Base-by-base conservation (phyloP, 495 filamentous ascomycete genomes). In the Pseudotulostoma volvatum region DNA sequence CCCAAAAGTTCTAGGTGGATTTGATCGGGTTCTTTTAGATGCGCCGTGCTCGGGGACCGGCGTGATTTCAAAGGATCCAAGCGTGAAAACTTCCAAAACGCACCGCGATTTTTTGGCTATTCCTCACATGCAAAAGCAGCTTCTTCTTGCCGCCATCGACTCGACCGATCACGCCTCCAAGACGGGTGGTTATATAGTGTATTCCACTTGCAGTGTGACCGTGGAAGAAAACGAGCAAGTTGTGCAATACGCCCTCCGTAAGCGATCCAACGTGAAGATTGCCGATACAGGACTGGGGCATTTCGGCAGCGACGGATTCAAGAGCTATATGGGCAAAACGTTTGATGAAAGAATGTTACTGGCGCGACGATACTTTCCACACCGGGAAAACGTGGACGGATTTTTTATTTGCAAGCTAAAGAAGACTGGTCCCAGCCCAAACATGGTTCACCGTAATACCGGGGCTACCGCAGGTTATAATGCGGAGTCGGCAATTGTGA, bases 391-490 rank as follows among this genome's bases (percentile, higher is more conserved):
- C 63, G 82, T 97, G 18, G 90, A 97, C 47, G 90, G 90, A 38
- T 97, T 97, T 76, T 97, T 92, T 55, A 90, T 96, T 40, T 80
- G 83, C 51, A 97, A 96, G 60, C 77, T 97, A 53, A 88, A 92
- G 63, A 97, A 97, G 73, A 73, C 71, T 19, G 90, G 73, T 9
- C 81, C 80, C 0, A 81, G 77, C 9, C 66, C 71, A 42, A 51
- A 61, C 14, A 59, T 47, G 13, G 55, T 51, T 13, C 57, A 43
- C 15, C 48, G 31, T 9, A 41, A 30, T 18, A 40, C 47, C 15
- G 45, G 46, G 33, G 50, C 40, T 13, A 44, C 46, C 18, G 30
- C 44, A 2, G 43, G 32, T 14, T 39, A 49, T 31, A 55, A 47
- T 3, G 47, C 48, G 5, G 49, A 48, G 17, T 41, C 40, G 14